These are phyloP conservation scores for Phialophora verrucosa DNA, from an alignment of 2,329 filamentous ascomycete genomes.

Conservation along the genomic window DNA sequence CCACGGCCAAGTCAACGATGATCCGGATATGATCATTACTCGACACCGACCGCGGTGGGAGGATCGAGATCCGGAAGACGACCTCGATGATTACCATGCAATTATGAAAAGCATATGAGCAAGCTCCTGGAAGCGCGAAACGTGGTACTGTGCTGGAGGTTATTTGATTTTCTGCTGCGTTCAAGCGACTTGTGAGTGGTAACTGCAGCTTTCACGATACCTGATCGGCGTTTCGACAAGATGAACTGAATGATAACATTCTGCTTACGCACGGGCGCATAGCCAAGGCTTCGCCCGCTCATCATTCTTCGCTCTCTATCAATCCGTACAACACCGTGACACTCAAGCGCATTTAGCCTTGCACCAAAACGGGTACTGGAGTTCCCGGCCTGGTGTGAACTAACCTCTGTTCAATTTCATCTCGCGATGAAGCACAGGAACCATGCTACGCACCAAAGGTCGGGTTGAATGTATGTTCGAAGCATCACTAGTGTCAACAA, in stretches of 20 bases:
- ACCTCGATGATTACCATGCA: slow-evolving; percentile 33
- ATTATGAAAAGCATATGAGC: slow-evolving; percentile 33
- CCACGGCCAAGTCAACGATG: slow-evolving; percentile 2
- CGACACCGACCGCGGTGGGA: slow-evolving; percentile 30
- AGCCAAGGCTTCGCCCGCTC: not conserved
- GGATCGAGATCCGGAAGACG: slow-evolving; percentile 17
- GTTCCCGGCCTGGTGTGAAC: not conserved
- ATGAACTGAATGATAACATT: not conserved
- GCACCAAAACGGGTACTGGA: not conserved
- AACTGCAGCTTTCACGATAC: not conserved
- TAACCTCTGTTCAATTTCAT: not conserved
- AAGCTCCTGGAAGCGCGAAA: not conserved
- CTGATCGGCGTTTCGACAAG: not conserved
- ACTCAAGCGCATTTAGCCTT: not conserved
- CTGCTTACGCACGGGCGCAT: not conserved
- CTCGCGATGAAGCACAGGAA: not conserved
- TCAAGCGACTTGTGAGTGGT: slow-evolving; percentile 29
- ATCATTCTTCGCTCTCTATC: not conserved
- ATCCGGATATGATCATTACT: slow-evolving; percentile 15
- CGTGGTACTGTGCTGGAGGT: not conserved
- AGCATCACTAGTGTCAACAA: not conserved
- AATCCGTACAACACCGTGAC: not conserved
- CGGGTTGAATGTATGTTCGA: not conserved
- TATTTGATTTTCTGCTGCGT: slow-evolving; percentile 28
- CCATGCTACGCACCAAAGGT: not conserved